Base-by-base conservation (phyloP, 2,329 filamentous ascomycete species). In the Bipolaris sorokiniana region DNA sequence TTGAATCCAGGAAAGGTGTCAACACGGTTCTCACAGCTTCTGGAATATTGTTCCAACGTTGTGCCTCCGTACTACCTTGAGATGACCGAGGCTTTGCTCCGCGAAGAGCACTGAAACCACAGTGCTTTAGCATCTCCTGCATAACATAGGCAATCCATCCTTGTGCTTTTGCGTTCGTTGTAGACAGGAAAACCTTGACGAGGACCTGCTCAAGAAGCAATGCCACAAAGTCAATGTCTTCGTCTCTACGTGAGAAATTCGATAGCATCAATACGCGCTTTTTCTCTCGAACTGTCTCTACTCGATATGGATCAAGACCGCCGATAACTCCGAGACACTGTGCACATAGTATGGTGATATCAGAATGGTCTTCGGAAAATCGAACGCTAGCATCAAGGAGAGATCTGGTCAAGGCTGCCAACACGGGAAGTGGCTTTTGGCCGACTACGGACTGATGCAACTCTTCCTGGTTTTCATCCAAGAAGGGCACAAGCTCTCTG, bases 71-170 rank as follows among this genome's bases (percentile, higher is more conserved):
- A 47, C 84, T 84, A 20, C 45, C 47, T 26, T 87, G 84, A 18
- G 82, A 80, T 46, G 82, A 79, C 36, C 84, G 80, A 37, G 82
- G 80, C 42, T 82, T 79, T 16, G 82, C 74, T 28, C 79, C 78
- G 37, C 82, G 78, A 18, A 81, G 85, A 10, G 84, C 80, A 51
- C 66, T 87, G 69, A 97, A 88, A 26, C 90, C 88, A 69, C 90
- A 91, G 64, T 89, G 87, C 42, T 88, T 88, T 3, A 98, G 83
- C 38, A 98, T 83, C 68, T 96, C 90, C 76, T 99, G 95, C 88
- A 99, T 97, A 1, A 90, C 91, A 76, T 90, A 99, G 1, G 94
- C 94, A 16, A 99, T 82, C 71, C 96, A 97, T 0, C 92, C 93
- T 75, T 98, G 95, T 5, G 92, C 84, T 63, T 87, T 88, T 2